phyloP scores from a whole-genome alignment of 192 early-diverging fungal genomes.

The Obelidium mucronatum region DNA sequence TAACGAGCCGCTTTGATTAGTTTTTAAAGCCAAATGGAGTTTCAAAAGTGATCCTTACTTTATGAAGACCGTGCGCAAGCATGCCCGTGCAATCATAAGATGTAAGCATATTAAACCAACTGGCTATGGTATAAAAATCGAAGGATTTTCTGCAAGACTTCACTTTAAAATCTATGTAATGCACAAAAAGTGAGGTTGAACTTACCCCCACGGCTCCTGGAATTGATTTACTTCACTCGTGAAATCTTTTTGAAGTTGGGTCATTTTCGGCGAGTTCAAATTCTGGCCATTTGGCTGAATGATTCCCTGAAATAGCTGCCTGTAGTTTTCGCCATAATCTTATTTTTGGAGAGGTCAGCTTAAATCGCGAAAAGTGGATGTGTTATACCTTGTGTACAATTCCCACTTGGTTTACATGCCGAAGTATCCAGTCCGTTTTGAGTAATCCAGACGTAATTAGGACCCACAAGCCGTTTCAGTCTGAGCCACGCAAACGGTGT shows the following conservation, averaged over 20 bases:
- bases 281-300: background rate
- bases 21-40: background rate
- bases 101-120: background rate
- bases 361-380: too few species aligned
- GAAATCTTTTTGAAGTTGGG: background rate
- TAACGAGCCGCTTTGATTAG: background rate
- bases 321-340: background rate
- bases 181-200: background rate
- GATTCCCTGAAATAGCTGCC: background rate
- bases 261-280: background rate
- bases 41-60: background rate
- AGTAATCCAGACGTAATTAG: background rate
- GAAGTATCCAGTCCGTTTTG: too few species aligned
- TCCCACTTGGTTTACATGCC: too few species aligned
- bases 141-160: background rate
- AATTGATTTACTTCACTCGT: background rate
- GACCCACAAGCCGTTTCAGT: background rate
- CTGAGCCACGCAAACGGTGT: background rate
- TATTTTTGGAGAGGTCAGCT: too few species aligned
- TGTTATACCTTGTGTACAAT: too few species aligned
- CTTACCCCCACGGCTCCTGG: slow-evolving; percentile 7
- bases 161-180: background rate
- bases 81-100: background rate
- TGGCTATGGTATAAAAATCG: background rate
- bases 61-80: background rate